Conservation (phyloP, 805 yeast species). For the Metschnikowia lachancei region DNA sequence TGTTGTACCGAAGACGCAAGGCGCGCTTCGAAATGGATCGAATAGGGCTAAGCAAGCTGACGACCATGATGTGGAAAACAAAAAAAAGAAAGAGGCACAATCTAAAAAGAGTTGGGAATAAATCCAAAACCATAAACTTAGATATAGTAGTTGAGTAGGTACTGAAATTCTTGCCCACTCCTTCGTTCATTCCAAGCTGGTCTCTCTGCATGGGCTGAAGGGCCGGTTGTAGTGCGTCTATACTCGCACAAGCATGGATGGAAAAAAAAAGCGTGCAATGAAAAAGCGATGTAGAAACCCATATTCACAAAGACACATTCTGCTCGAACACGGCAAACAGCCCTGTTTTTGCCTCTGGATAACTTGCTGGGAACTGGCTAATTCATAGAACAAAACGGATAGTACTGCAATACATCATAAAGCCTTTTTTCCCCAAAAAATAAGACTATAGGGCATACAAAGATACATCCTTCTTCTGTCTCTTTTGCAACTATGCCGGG, state of each 20-base stretch:
- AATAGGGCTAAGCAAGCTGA: too few relatives aligned
- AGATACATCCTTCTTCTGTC: background rate
- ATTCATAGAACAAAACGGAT: background rate
- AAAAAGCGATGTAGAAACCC: background rate
- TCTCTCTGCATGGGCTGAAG: background rate
- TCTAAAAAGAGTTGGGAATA: background rate
- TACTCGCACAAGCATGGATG: constrained; percentile 2
- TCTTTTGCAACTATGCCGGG: constrained; percentile 10
- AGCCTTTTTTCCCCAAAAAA: background rate
- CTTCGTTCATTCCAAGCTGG: background rate
- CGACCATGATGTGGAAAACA: background rate
- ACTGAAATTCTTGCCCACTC: background rate
- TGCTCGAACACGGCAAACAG: background rate
- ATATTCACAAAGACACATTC: constrained; percentile 2
- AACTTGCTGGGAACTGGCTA: background rate
- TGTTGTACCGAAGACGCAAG: too few relatives aligned
- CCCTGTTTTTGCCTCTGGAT: background rate
- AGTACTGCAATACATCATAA: background rate
- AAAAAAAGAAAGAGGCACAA: background rate
- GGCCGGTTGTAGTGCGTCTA: background rate
- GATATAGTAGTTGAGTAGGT: background rate
- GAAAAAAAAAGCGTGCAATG: constrained; percentile 2
- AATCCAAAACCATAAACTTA: background rate
- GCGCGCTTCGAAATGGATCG: too few relatives aligned
- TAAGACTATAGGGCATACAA: background rate